Base-by-base conservation (phyloP, 306 rosid genomes). In the Arachis stenosperma region DNA sequence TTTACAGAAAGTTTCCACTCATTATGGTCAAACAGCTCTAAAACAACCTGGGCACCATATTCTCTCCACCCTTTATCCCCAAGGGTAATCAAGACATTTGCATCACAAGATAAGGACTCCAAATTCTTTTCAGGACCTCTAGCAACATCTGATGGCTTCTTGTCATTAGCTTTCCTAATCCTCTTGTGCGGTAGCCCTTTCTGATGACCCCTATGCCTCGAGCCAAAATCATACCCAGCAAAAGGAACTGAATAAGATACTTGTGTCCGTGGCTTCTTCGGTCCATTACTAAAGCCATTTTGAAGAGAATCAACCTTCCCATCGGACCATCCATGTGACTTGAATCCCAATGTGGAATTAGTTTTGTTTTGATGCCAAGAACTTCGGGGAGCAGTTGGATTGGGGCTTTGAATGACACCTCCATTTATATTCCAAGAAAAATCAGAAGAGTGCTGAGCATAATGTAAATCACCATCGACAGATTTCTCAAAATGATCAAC, bases 1-100 rank as follows among this genome's bases (percentile, higher is more conserved):
- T 92, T 95, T 58, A 95, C 97, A 40, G 92, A 88, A 67, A 95
- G 98, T 86, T 75, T 91, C 98, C 99, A 95, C 82, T 95, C 98
- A 74, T 86, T 88, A 75, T 86, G 90, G 47, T 91, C 90, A 91
- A 83, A 83, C 61, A 87, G 82, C 88, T 95, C 99, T 12, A 95
- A 59, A 17, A 83, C 83, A 72, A 95, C 83, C 58, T 62, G 81
- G 52, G 88, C 92, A 56, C 95, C 96, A 77, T 80, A 87, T 81
- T 88, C 96, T 79, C 99, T 88, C 99, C 97, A 90, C 13, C 99
- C 99, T 82, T 84, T 90, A 52, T 88, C 93, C 70, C 89, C 86
- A 67, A 77, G 78, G 9, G 91, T 90, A 48, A 95, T 76, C 81
- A 95, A 79, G 61, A 95, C 79, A 83, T 95, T 95, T 52, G 86